A percentile compares a stretch with the other conserved stretches of the same genome.
These are phyloP conservation scores for Phytophthora foliorum DNA, from an alignment of 352 stramenopile genomes.

Conservation along the genomic window DNA sequence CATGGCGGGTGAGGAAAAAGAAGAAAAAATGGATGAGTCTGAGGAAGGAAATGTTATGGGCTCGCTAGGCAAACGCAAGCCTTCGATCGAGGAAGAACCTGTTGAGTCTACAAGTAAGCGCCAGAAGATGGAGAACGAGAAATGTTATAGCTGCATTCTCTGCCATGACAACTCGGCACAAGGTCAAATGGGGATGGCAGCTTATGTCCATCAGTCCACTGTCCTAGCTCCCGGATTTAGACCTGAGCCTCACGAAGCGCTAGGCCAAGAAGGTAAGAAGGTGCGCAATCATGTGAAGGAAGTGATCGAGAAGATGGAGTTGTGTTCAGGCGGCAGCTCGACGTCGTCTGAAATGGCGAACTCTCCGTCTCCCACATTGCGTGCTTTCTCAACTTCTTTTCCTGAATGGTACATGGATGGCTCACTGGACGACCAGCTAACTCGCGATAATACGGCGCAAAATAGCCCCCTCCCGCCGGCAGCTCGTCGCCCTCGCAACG, in stretches of 20 bases:
- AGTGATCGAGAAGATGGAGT: constrained; percentile 89
- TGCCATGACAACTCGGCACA: constrained; percentile 85
- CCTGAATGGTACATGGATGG: constrained; percentile 78
- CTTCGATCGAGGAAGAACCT: constrained; percentile 36
- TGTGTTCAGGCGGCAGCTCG: constrained; percentile 71
- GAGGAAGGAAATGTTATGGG: constrained; percentile 38
- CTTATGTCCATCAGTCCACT: constrained; percentile 90
- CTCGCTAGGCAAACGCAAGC: constrained; percentile 62
- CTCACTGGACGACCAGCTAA: constrained; percentile 57
- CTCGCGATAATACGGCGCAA: constrained; percentile 53
- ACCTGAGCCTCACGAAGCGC: constrained; percentile 71
- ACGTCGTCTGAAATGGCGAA: constrained; percentile 45
- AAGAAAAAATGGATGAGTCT: constrained; percentile 45
- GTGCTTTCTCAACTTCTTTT: constrained; percentile 66
- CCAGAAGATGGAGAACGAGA: constrained; percentile 54
- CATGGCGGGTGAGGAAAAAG: constrained; percentile 49
- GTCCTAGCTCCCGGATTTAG: constrained; percentile 83
- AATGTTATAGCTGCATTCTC: constrained; percentile 81
- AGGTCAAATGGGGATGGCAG: constrained; percentile 87
- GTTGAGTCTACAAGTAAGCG: constrained; percentile 55
- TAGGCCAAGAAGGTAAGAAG: constrained; percentile 58
- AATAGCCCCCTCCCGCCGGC: constrained; percentile 44
- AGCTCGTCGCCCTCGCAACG: constrained; percentile 49
- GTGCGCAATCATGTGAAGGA: constrained; percentile 69
- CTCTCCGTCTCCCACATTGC: constrained; percentile 65